Base-by-base conservation (phyloP, 2,329 filamentous ascomycete genomes). In the Chaetomiaceae sp. region DNA sequence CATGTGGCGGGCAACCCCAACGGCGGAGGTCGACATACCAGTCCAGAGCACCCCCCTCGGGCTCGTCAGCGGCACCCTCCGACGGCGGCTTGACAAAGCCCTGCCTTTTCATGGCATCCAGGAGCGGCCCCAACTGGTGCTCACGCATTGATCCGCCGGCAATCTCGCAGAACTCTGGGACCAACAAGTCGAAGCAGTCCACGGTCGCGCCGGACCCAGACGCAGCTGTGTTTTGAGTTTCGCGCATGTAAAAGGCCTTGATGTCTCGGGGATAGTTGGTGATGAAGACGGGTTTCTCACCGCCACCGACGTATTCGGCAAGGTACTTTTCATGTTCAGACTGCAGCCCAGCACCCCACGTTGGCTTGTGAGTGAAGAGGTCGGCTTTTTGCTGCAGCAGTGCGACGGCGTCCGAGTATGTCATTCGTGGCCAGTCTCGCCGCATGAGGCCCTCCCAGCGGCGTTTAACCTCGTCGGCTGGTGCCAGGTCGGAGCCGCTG, bases 261-360 rank as follows among this genome's bases (percentile, higher is more conserved):
- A 93, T 83, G 42, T 76, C 74, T 58, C 81, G 81, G n/a, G 93
- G 93, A 65, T 96, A 99, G 66, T 96, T 78, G 13, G 91, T 97
- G 57, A 99, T 83, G 65, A 97, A 97, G 39, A 97, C 77, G 7
- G 93, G 93, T 42, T 78, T 72, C 58, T 66, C 67, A 35, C 72
- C 71, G 25, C 72, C 69, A 41, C 70, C 70, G n/a, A 73, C 68
- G 44, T 67, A 55, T 47, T 81, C 75, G 42, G 93, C 90, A 48
- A 99, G 77, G 66, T 84, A 96, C 65, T 83, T 89, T 70, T 99
- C 93, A 70, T 99, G 93, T 67, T 97, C 92, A 2, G 91, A 86
- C 62, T 93, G 88, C 25, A 99, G 76, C 17, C 87, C 87, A 23
- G 75, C 72, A 30, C 83, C 80, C 83, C 89, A 93, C 3, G 72